Base-by-base conservation (phyloP, 306 rosid genomes). In the Oxytropis ochrocephala region DNA sequence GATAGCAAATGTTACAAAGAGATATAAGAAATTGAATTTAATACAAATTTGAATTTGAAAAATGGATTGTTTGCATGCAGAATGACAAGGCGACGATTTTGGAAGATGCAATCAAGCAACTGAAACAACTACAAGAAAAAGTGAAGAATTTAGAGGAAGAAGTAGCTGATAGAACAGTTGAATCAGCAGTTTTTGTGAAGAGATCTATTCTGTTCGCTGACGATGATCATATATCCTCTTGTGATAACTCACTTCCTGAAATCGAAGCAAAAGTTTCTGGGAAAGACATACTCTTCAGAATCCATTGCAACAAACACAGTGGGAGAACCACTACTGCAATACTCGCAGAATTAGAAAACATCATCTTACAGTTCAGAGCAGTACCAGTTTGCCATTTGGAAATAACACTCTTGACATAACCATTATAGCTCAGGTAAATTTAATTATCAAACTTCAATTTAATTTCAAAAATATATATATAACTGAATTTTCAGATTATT, bases 31-130 rank as follows among this genome's bases (percentile, higher is more conserved):
- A 24, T 24, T 24, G 2, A 24, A 24, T 24, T 24, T 24, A 24
- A 24, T 24, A 4, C 3, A 43, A 43, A 33, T 19, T 7, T 33
- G 46, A 78, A 16, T 16, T n/a, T n/a, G n/a, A 49, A 48, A n/a
- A n/a, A n/a, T 61, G 30, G 12, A 51, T 43, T 0, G n/a, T n/a
- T 52, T 52, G 67, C 72, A 88, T 61, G 81, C 83, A 93, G 98
- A 86, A 77, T 87, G 98, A 90, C 80, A 93, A 93, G 85, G 96
- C 97, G 46, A 82, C 98, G 1, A 91, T 93, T 0, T 80, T 90
- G 60, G 97, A 85, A 75, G 97, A 84, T 70, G 94, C 97, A 7
- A 81, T 88, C 49, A 82, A 72, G 29, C 79, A 88, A 43, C 46
- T 93, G 70, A 85, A 88, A 11, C 75, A 84, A 27, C 85, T 93